A percentile compares a stretch with the other conserved stretches of the same genome.
These are phyloP conservation scores for Lecanosticta acicola DNA, from an alignment of 2,329 filamentous ascomycete genomes.

Conservation along the genomic window DNA sequence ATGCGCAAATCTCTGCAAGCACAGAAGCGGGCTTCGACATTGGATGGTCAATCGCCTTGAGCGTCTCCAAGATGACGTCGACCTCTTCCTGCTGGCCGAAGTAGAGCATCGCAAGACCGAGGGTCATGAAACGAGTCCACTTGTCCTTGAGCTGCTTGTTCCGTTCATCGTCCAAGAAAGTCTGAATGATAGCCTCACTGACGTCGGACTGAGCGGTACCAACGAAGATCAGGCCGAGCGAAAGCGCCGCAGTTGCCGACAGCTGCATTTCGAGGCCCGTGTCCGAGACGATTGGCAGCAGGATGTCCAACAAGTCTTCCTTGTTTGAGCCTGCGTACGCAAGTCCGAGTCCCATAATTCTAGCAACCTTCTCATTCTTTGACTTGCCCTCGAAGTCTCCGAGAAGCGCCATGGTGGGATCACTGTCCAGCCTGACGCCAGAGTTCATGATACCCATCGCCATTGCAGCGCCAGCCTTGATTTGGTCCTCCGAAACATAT, in stretches of 20 bases:
- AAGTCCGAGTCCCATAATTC: conserved; percentile 93
- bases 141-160: conserved; percentile 91
- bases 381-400: conserved; percentile 76
- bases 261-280: conserved; percentile 86
- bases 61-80: conserved; percentile 92
- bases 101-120: conserved; percentile 87
- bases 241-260: conserved; percentile 89
- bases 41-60: conserved; percentile 94
- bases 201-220: conserved; percentile 88
- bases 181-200: conserved; percentile 85
- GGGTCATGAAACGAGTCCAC: conserved; percentile 94
- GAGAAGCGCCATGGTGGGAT: conserved; percentile 82
- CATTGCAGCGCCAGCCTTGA: conserved; percentile 85
- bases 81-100: conserved; percentile 97
- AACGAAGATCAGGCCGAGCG: conserved; percentile 85
- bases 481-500: conserved; percentile 72
- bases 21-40: conserved; percentile 96
- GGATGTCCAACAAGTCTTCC: conserved; percentile 74
- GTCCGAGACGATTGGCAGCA: conserved; percentile 83
- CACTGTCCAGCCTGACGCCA: conserved; percentile 80
- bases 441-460: conserved; percentile 95
- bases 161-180: conserved; percentile 87
- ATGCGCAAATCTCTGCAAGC: conserved; percentile 92
- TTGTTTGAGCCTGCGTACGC: conserved; percentile 93
- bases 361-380: conserved; percentile 69